phyloP scores from a whole-genome alignment of 805 yeast genomes.

The Saturnispora zaruensis region DNA sequence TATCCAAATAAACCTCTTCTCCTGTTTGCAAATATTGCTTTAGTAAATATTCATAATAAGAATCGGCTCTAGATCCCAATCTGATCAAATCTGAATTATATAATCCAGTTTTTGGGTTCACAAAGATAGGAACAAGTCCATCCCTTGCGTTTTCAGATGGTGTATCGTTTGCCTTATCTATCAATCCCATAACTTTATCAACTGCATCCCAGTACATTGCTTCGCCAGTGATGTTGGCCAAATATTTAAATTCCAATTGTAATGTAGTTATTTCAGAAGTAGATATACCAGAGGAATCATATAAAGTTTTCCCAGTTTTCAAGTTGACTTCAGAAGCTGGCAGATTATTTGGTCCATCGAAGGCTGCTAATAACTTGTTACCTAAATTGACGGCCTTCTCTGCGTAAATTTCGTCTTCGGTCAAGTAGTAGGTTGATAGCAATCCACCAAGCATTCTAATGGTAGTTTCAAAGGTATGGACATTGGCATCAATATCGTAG shows the following conservation, averaged over 20 bases:
- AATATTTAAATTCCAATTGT: constrained; percentile 79
- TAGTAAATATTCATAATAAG: constrained; percentile 81
- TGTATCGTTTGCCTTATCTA: constrained; percentile 55
- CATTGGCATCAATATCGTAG: constrained; percentile 65
- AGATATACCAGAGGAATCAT: constrained; percentile 68
- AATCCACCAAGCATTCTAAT: constrained; percentile 91
- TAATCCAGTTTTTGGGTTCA: constrained; percentile 65
- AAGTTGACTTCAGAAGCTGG: constrained; percentile 78
- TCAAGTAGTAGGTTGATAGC: constrained; percentile 69
- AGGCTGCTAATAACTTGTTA: constrained; percentile 62
- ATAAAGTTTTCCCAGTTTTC: constrained; percentile 44
- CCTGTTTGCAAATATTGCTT: constrained; percentile 80
- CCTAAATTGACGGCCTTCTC: constrained; percentile 77
- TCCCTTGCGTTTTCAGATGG: constrained; percentile 28
- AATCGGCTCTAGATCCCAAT: constrained; percentile 87
- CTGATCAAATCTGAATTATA: constrained; percentile 61
- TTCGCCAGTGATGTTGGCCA: constrained; percentile 76
- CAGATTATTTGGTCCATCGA: constrained; percentile 50
- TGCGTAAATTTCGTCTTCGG: constrained; percentile 60
- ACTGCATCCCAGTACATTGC: constrained; percentile 66
- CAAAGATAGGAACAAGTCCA: constrained; percentile 78
- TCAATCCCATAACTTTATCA: constrained; percentile 61
- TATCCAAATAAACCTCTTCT: constrained; percentile 56
- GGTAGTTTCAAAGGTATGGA: constrained; percentile 88
- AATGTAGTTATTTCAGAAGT: constrained; percentile 87